Evolutionary conservation across 2,329 filamentous ascomycete genomes (phyloP).

Genomic region (Gaeumannomyces sp.): DNA sequence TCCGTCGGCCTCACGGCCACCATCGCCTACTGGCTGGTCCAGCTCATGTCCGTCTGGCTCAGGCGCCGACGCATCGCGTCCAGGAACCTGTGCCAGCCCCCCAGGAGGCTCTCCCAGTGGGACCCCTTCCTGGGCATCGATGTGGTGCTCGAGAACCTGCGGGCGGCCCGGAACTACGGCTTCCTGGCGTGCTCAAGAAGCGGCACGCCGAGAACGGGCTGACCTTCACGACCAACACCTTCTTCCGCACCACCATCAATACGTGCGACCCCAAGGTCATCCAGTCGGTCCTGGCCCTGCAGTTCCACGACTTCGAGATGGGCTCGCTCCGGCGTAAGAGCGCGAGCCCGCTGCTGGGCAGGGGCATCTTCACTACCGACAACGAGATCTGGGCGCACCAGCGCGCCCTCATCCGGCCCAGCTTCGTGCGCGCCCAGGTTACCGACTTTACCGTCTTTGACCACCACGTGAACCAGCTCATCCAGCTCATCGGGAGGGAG

Average conservation of each 20-base stretch:
- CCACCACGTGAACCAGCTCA: conserved; percentile 56
- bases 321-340: background rate
- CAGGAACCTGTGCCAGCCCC: background rate
- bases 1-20: background rate
- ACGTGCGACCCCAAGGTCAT: background rate
- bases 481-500: conserved; percentile 49
- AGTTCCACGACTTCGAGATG: conserved; percentile 6
- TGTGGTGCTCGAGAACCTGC: background rate
- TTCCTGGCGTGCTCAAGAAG: background rate
- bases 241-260: background rate
- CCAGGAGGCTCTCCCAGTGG: background rate
- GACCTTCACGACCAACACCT: background rate
- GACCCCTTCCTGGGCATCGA: background rate
- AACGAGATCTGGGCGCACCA: conserved; percentile 47
- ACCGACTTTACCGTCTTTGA: conserved; percentile 68
- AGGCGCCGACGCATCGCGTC: background rate
- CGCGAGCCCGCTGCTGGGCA: conserved; percentile 24
- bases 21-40: background rate
- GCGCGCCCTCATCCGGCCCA: conserved; percentile 45
- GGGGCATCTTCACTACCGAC: conserved; percentile 50
- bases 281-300: background rate
- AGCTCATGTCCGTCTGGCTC: background rate
- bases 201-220: background rate
- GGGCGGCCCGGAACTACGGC: background rate
- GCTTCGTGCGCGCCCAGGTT: conserved; percentile 49